Evolutionary conservation across 441 rosid species (phyloP).

Genomic region (Gossypium trilobum): DNA sequence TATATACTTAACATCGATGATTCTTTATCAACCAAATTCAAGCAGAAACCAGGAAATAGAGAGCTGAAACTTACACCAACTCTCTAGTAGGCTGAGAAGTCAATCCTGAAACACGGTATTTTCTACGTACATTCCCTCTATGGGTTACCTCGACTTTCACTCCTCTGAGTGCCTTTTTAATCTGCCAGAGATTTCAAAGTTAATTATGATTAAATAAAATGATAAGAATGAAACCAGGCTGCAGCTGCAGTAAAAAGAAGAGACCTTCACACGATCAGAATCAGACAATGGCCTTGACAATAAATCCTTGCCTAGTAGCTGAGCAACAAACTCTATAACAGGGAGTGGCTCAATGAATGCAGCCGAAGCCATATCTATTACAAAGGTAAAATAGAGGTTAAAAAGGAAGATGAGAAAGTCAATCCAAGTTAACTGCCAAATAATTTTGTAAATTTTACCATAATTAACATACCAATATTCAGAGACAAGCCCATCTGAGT

Average conservation of each 20-base stretch:
- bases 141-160: constrained; percentile 98
- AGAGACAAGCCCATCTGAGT: constrained; percentile 94
- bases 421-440: background rate
- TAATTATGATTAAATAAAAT: constrained; percentile 14
- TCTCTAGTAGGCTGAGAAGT: constrained; percentile 98
- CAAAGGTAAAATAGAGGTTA: background rate
- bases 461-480: constrained; percentile 56
- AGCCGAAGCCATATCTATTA: constrained; percentile 88
- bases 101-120: constrained; percentile 92
- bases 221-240: constrained; percentile 6
- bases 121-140: constrained; percentile 74
- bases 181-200: constrained; percentile 33
- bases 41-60: background rate
- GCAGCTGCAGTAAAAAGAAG: background rate
- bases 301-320: constrained; percentile 79
- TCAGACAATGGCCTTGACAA: constrained; percentile 76
- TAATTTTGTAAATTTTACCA: background rate
- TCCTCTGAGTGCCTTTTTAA: constrained; percentile 85
- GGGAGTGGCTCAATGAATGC: constrained; percentile 99
- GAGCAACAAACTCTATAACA: constrained; percentile 80
- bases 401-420: background rate
- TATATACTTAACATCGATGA: background rate
- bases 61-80: constrained; percentile 47
- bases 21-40: background rate
- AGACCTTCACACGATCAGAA: constrained; percentile 89